phyloP scores from a whole-genome alignment of 495 filamentous ascomycete genomes.

The Peziza echinospora region DNA sequence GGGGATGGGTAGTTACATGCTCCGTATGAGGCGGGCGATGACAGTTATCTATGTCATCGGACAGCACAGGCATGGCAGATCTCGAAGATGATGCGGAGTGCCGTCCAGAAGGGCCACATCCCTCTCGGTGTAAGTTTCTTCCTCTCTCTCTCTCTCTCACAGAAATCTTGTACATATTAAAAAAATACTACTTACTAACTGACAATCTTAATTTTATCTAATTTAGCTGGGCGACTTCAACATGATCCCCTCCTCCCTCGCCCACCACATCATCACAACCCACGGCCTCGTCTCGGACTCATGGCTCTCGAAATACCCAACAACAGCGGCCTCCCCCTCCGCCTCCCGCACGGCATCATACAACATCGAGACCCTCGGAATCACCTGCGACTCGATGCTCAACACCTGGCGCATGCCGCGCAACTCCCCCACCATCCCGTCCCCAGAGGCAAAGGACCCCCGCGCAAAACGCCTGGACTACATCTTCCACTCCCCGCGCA shows the following conservation, averaged over 20 bases:
- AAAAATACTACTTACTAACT: background rate
- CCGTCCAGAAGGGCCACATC: slow-evolving; percentile 63
- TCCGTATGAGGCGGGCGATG: slow-evolving; percentile 54
- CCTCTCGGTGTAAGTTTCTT: slow-evolving; percentile 34
- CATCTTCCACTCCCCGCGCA: slow-evolving; percentile 37
- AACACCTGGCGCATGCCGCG: slow-evolving; percentile 80
- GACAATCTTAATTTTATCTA: too few species aligned
- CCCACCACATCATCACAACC: slow-evolving; percentile 62
- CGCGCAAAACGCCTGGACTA: slow-evolving; percentile 82
- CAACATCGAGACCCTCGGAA: slow-evolving; percentile 60
- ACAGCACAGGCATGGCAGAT: slow-evolving; percentile 96
- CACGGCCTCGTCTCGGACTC: slow-evolving; percentile 60
- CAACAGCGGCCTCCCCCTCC: slow-evolving; percentile 23
- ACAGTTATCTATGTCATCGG: slow-evolving; percentile 76
- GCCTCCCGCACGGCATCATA: slow-evolving; percentile 40
- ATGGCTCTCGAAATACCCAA: slow-evolving; percentile 32
- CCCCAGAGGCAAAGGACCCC: slow-evolving; percentile 39
- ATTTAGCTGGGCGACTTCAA: slow-evolving; percentile 66
- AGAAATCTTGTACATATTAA: background rate
- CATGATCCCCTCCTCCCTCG: slow-evolving; percentile 69
- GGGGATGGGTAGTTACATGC: slow-evolving; percentile 46
- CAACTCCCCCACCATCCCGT: slow-evolving; percentile 31
- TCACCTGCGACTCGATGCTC: slow-evolving; percentile 62
- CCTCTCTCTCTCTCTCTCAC: too few species aligned
- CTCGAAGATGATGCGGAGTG: slow-evolving; percentile 67